phyloP scores from a whole-genome alignment of 371 early-diverging fungal species.

The Zychaea mexicana region DNA sequence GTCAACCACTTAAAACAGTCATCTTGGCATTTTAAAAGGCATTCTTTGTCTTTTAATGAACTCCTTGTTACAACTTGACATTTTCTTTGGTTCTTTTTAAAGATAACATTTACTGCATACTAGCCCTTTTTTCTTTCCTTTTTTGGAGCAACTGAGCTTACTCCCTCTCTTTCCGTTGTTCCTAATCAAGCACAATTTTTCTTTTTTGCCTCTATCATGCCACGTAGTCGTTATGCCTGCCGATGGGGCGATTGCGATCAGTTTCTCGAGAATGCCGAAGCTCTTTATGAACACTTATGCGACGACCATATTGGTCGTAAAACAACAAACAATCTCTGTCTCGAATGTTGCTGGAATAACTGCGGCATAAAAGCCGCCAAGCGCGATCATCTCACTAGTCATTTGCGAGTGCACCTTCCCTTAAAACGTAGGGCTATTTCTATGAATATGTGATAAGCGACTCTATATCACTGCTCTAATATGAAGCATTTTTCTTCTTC shows the following conservation, averaged over 20 bases:
- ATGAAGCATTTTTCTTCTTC: too few species aligned
- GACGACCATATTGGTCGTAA: constrained; percentile 90
- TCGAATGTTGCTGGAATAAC: constrained; percentile 85
- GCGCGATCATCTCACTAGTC: constrained; percentile 93
- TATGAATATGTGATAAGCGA: background rate
- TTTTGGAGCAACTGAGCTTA: background rate
- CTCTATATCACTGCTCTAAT: background rate
- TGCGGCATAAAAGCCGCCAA: constrained; percentile 78
- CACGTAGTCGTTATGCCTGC: constrained; percentile 30
- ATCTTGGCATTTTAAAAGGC: too few species aligned
- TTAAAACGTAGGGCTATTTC: constrained; percentile 67
- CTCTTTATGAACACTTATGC: constrained; percentile 80
- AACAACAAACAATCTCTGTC: constrained; percentile 86
- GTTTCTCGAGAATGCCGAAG: constrained; percentile 72
- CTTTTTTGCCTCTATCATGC: constrained; percentile 3
- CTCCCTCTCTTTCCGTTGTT: too few species aligned
- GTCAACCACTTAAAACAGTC: too few species aligned
- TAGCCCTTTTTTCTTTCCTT: background rate
- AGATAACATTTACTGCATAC: too few species aligned
- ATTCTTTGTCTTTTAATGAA: too few species aligned
- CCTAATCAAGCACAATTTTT: background rate
- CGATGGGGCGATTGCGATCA: constrained; percentile 52
- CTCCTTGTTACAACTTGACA: too few species aligned
- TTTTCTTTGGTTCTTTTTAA: too few species aligned
- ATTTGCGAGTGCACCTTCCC: constrained; percentile 87